These are phyloP conservation scores for Kentomonas sorsogonicus DNA, from an alignment of 208 protist genomes.

Conservation along the genomic window DNA sequence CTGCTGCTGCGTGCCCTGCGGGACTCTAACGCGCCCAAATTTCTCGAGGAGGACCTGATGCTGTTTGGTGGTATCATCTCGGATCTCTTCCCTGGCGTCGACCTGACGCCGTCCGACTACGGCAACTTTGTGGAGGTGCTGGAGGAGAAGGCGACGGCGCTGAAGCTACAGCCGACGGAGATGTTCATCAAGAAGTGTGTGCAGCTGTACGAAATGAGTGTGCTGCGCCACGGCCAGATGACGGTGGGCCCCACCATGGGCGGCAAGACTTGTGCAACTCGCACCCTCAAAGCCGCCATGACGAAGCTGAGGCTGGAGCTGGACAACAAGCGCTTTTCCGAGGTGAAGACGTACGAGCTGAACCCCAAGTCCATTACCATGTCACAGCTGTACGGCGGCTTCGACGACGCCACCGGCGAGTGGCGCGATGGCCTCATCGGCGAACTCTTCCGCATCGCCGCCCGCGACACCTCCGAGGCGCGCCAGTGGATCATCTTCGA, in stretches of 20 bases:
- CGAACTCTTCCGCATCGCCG: slow-evolving; percentile 88
- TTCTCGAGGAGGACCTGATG: slow-evolving; percentile 90
- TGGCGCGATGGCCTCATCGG: slow-evolving; percentile 96
- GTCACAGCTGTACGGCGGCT: slow-evolving; percentile 96
- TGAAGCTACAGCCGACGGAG: slow-evolving; percentile 91
- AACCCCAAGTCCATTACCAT: slow-evolving; percentile 98
- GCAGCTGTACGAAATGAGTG: slow-evolving; percentile 97
- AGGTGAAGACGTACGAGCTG: slow-evolving; percentile 83
- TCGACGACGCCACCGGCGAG: slow-evolving; percentile 94
- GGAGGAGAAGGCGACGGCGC: slow-evolving; percentile 43
- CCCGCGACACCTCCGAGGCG: slow-evolving; percentile 75
- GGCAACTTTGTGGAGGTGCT: slow-evolving; percentile 83
- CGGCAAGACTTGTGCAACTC: slow-evolving; percentile 91
- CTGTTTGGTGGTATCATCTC: slow-evolving; percentile 96
- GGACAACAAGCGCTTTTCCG: slow-evolving; percentile 70
- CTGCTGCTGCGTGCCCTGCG: slow-evolving; percentile 93
- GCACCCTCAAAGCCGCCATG: slow-evolving; percentile 84
- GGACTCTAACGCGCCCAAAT: slow-evolving; percentile 98
- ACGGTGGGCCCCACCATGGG: slow-evolving; percentile 95
- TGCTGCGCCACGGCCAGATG: slow-evolving; percentile 97
- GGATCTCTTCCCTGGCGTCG: slow-evolving; percentile 96
- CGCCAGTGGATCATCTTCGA: slow-evolving; percentile 97
- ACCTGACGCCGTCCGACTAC: slow-evolving; percentile 89
- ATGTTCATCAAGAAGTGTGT: slow-evolving; percentile 96
- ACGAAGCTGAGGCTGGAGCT: slow-evolving; percentile 66